Conservation (phyloP, 352 stramenopile species). For the Phytophthora ohioensis region DNA sequence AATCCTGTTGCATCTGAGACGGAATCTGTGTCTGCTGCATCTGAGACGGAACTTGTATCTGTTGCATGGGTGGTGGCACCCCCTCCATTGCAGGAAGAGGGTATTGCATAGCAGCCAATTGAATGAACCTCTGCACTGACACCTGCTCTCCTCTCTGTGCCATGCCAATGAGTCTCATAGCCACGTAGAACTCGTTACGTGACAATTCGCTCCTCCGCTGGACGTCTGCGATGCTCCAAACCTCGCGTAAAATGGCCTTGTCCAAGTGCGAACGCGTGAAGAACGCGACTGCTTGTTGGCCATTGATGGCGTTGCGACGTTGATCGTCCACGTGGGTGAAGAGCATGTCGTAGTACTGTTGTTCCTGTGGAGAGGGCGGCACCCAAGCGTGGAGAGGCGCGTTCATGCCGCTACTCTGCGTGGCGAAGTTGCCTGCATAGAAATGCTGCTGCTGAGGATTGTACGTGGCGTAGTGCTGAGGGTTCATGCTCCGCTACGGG, state of each 20-base stretch:
- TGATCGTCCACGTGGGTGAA: conserved; percentile 92
- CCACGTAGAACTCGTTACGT: conserved; percentile 86
- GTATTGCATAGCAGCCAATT: conserved; percentile 64
- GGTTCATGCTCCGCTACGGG: conserved; percentile 46
- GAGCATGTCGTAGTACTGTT: conserved; percentile 92
- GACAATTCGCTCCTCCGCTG: conserved; percentile 81
- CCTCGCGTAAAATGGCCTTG: conserved; percentile 78
- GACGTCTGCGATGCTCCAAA: conserved; percentile 83
- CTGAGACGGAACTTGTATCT: conserved; percentile 5
- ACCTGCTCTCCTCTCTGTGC: conserved; percentile 78
- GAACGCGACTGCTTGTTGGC: conserved; percentile 92
- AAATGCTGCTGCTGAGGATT: conserved; percentile 59
- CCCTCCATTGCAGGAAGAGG: conserved; percentile 75
- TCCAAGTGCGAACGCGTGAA: conserved; percentile 93
- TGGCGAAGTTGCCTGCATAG: conserved; percentile 50
- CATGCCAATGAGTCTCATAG: conserved; percentile 89
- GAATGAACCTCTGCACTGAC: conserved; percentile 72
- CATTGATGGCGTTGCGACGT: conserved; percentile 83
- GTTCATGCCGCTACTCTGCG: conserved; percentile 36
- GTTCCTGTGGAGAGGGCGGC: conserved; percentile 68
- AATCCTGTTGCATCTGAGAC: conserved; percentile 22
- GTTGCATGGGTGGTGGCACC: conserved; percentile 52
- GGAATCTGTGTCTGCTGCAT: conserved; percentile 14
- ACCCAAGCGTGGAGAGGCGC: conserved; percentile 57
- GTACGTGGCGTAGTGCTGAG: conserved; percentile 70